Evolutionary conservation across 345 rosid species (phyloP).

Genomic region (Aurinia saxatilis): DNA sequence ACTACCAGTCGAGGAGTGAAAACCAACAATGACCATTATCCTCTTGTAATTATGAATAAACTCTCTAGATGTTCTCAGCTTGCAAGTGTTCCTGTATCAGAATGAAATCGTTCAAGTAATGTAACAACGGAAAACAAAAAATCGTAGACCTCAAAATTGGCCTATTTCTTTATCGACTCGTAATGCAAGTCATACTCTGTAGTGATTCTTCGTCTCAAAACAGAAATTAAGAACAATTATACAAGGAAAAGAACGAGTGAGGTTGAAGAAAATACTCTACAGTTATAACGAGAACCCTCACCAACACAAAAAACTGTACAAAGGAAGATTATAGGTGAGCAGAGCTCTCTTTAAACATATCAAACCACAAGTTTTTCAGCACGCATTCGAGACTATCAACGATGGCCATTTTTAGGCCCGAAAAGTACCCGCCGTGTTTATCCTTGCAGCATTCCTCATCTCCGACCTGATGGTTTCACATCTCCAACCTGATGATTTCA

Average conservation of each 20-base stretch:
- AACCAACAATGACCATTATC: background rate
- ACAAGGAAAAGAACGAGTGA: conserved; percentile 2
- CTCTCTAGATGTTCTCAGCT: background rate
- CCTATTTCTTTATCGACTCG: background rate
- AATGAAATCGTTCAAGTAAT: background rate
- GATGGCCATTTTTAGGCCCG: conserved; percentile 48
- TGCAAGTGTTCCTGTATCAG: background rate
- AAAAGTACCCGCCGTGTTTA: conserved; percentile 41
- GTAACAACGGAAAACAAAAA: background rate
- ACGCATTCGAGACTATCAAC: conserved; percentile 23
- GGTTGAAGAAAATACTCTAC: conserved; percentile 3
- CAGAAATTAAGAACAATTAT: background rate
- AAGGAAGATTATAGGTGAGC: conserved; percentile 10
- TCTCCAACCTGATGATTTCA: conserved; percentile 52
- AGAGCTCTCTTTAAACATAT: conserved; percentile 8
- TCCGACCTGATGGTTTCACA: conserved; percentile 50
- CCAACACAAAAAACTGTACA: conserved; percentile 31
- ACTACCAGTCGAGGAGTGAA: conserved; percentile 56
- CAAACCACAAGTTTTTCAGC: conserved; percentile 25
- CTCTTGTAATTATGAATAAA: conserved; percentile 7
- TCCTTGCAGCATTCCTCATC: conserved; percentile 42
- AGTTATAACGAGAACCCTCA: conserved; percentile 6
- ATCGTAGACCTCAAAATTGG: background rate
- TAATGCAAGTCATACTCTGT: background rate
- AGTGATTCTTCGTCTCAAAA: background rate